A percentile compares a stretch with the other conserved stretches of the same genome.
phyloP scores from a whole-genome alignment of 2,329 filamentous ascomycete species.

The Cladosporium sp. region DNA sequence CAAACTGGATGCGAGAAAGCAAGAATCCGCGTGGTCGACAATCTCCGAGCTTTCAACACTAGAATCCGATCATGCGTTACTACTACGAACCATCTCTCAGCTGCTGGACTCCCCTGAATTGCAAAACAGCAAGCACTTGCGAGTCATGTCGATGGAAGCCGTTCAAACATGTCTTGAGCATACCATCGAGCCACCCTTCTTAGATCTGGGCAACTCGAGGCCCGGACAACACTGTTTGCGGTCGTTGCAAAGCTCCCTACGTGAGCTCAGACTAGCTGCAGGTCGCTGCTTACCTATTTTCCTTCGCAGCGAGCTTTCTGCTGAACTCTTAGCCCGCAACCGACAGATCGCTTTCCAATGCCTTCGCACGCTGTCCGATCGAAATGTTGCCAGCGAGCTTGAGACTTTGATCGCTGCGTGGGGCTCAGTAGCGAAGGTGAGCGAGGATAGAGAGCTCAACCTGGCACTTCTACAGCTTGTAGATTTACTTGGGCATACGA shows the following conservation, averaged over 20 bases:
- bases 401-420: slow-evolving; percentile 85
- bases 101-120: slow-evolving; percentile 38
- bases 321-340: slow-evolving; percentile 56
- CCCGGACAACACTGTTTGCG: slow-evolving; percentile 78
- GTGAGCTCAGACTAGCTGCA: slow-evolving; percentile 80
- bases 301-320: slow-evolving; percentile 48
- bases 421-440: slow-evolving; percentile 73
- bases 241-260: slow-evolving; percentile 74
- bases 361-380: slow-evolving; percentile 68
- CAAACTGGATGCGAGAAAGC: slow-evolving; percentile 18
- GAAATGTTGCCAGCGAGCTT: slow-evolving; percentile 62
- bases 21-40: slow-evolving; percentile 23
- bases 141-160: slow-evolving; percentile 67
- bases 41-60: slow-evolving; percentile 20
- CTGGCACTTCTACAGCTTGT: slow-evolving; percentile 78
- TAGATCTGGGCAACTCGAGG: slow-evolving; percentile 64
- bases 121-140: slow-evolving; percentile 52
- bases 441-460: slow-evolving; percentile 78
- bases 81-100: slow-evolving; percentile 15
- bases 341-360: slow-evolving; percentile 66
- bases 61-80: slow-evolving; percentile 13
- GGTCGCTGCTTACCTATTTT: slow-evolving; percentile 59
- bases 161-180: slow-evolving; percentile 68
- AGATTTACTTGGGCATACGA: slow-evolving; percentile 81
- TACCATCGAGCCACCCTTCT: slow-evolving; percentile 52